Evolutionary conservation across 495 filamentous ascomycete genomes (phyloP).

Genomic region (Penicilliopsis zonata): DNA sequence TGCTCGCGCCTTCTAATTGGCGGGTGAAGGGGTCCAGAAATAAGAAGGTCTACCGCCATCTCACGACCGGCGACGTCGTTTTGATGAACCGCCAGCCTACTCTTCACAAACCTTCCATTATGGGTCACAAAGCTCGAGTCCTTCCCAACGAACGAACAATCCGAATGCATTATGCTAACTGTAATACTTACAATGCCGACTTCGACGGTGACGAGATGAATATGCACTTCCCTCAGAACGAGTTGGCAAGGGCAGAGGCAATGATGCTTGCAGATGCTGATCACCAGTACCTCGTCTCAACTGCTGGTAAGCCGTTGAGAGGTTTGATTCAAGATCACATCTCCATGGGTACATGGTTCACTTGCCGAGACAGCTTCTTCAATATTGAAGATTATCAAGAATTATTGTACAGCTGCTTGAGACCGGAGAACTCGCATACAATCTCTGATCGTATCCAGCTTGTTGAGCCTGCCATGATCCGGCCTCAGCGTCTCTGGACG

Average conservation of each 20-base stretch:
- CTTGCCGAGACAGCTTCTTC: slow-evolving; percentile 88
- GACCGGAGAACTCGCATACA: slow-evolving; percentile 82
- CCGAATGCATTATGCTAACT: slow-evolving; percentile 99
- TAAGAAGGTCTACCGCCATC: slow-evolving; percentile 95
- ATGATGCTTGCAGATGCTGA: slow-evolving; percentile 89
- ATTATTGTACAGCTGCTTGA: slow-evolving; percentile 74
- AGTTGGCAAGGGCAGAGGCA: slow-evolving; percentile 84
- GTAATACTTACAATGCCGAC: slow-evolving; percentile 99
- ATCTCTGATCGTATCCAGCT: slow-evolving; percentile 58
- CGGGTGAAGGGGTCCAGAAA: slow-evolving; percentile 65
- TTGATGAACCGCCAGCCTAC: slow-evolving; percentile 99
- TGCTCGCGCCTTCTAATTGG: slow-evolving; percentile 77
- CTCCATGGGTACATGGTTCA: slow-evolving; percentile 83
- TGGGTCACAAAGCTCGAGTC: slow-evolving; percentile 91
- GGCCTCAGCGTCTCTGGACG: slow-evolving; percentile 81
- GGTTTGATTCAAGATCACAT: slow-evolving; percentile 99
- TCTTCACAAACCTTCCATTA: slow-evolving; percentile 98
- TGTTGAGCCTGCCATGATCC: slow-evolving; percentile 68
- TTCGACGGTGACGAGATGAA: slow-evolving; percentile 99
- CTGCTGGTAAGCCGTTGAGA: slow-evolving; percentile 85
- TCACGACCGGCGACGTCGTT: slow-evolving; percentile 92
- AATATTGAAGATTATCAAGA: slow-evolving; percentile 82
- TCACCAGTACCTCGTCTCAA: slow-evolving; percentile 90
- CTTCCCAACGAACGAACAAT: slow-evolving; percentile 91
- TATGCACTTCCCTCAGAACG: slow-evolving; percentile 99